Base-by-base conservation (phyloP, 495 filamentous ascomycete species). In the Aspergillus taichungensis region DNA sequence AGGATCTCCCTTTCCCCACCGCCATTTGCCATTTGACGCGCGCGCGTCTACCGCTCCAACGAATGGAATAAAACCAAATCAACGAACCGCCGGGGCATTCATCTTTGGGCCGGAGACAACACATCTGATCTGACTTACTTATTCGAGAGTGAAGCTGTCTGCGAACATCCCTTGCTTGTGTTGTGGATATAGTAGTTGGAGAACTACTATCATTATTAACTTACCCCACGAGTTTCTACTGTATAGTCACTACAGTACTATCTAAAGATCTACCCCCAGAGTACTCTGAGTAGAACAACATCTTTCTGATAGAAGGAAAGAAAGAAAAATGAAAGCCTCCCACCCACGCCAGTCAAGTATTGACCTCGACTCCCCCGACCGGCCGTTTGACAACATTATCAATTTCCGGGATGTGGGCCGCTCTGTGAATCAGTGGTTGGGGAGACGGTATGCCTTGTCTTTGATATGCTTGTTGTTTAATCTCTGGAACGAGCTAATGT, bases 321-420 rank as follows among this genome's bases (percentile, higher is more conserved):
- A 4, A 10, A 38, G 29, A 6, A 8, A 30, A 29, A 53, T 45
- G 50, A 14, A 33, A 13, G 8, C 35, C 33, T 42, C 45, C 8
- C 50, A 53, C 36, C 45, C 57, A 12, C 60, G 64, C 43, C 56
- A 59, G 24, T 62, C 60, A 34, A 68, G 64, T 49, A 52, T 68
- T 24, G 64, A 67, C 52, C 63, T 69, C 37, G 64, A 59, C 54
- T 65, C 67, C n/a, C 57, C 64, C 35, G 63, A 67, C 42, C 59
- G 66, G 3, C 67, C 71, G 1, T 81, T 89, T 49, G 71, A 84
- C 41, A 79, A 72, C 34, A 77, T 91, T 48, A 69, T 85, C 60
- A 92, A 94, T 59, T 90, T 94, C 63, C 80, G 88, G 31, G 88
- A 94, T 73, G 83, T 92, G 44, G 88, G 82, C n/a, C 66, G 72